Evolutionary conservation across 2,329 filamentous ascomycete genomes (phyloP).

Genomic region (Trichoderma atroviride): DNA sequence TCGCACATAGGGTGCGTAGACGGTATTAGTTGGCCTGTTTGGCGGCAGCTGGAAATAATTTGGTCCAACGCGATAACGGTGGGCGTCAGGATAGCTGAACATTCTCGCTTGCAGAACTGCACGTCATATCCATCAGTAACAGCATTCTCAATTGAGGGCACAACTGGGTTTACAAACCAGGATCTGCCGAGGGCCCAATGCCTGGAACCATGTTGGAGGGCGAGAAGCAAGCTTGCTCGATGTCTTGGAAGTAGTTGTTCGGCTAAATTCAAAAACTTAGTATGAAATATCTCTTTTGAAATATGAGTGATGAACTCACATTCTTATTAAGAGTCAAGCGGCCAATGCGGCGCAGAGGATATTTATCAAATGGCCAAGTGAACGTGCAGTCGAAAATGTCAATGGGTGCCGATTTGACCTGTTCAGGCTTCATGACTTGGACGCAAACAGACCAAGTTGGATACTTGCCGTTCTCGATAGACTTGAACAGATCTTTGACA

Average conservation of each 20-base stretch:
- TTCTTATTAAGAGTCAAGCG: constrained; percentile 67
- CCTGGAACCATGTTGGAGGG: constrained; percentile 67
- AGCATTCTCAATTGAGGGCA: background rate
- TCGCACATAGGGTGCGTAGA: constrained; percentile 69
- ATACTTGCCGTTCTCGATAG: constrained; percentile 62
- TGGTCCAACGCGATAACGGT: constrained; percentile 63
- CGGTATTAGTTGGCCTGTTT: constrained; percentile 52
- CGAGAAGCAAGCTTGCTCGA: constrained; percentile 69
- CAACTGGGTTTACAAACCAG: constrained; percentile 34
- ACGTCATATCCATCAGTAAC: background rate
- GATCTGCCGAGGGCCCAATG: constrained; percentile 63
- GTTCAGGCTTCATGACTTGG: constrained; percentile 63
- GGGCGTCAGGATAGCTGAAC: constrained; percentile 64
- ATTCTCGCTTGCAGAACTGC: constrained; percentile 59
- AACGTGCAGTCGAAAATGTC: constrained; percentile 72
- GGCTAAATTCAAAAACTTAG: constrained; percentile 37
- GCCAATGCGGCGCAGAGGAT: constrained; percentile 64
- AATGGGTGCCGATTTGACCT: constrained; percentile 53
- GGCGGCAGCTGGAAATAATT: constrained; percentile 68
- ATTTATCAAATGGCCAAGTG: constrained; percentile 66
- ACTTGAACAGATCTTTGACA: constrained; percentile 65
- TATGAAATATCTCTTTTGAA: background rate
- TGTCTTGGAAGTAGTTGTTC: constrained; percentile 69
- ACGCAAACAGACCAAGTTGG: constrained; percentile 67
- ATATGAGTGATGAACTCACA: constrained; percentile 52